Evolutionary conservation across 306 rosid genomes (phyloP).

Genomic region (Chamaecrista fasciculata): DNA sequence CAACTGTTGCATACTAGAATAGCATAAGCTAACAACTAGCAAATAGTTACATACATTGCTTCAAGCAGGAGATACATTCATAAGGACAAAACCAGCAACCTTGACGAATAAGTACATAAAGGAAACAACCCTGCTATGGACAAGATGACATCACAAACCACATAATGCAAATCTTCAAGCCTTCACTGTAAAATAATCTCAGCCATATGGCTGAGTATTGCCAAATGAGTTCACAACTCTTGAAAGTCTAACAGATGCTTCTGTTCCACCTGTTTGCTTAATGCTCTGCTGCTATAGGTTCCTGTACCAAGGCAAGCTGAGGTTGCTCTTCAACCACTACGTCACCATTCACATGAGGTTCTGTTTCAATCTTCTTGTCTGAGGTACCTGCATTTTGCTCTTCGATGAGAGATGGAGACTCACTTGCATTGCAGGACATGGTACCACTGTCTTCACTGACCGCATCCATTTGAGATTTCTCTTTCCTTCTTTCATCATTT

Average conservation of each 20-base stretch:
- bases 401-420: slow-evolving; percentile 29
- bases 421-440: slow-evolving; percentile 19
- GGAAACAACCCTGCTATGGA: slow-evolving; percentile 58
- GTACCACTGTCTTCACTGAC: slow-evolving; percentile 25
- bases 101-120: slow-evolving; percentile 47
- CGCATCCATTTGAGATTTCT: slow-evolving; percentile 25
- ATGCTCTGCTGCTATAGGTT: slow-evolving; percentile 38
- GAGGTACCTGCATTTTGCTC: slow-evolving; percentile 37
- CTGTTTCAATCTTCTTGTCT: slow-evolving; percentile 40
- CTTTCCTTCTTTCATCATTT: slow-evolving; percentile 34
- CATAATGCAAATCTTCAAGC: slow-evolving; percentile 57
- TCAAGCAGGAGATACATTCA: slow-evolving; percentile 52
- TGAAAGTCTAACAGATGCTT: slow-evolving; percentile 24
- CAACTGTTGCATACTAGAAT: slow-evolving; percentile 49
- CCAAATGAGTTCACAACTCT: slow-evolving; percentile 35
- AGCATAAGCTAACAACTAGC: slow-evolving; percentile 46
- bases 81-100: slow-evolving; percentile 55
- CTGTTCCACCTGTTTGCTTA: slow-evolving; percentile 35
- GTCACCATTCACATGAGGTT: slow-evolving; percentile 41
- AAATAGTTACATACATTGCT: slow-evolving; percentile 63
- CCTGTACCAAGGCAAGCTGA: slow-evolving; percentile 38
- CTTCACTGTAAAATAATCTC: slow-evolving; percentile 51
- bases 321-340: slow-evolving; percentile 54
- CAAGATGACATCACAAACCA: slow-evolving; percentile 57
- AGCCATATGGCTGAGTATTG: slow-evolving; percentile 52